A percentile compares a stretch with the other conserved stretches of the same genome.
Conservation (phyloP, 306 rosid species). For the Pterocarpus santalinus region DNA sequence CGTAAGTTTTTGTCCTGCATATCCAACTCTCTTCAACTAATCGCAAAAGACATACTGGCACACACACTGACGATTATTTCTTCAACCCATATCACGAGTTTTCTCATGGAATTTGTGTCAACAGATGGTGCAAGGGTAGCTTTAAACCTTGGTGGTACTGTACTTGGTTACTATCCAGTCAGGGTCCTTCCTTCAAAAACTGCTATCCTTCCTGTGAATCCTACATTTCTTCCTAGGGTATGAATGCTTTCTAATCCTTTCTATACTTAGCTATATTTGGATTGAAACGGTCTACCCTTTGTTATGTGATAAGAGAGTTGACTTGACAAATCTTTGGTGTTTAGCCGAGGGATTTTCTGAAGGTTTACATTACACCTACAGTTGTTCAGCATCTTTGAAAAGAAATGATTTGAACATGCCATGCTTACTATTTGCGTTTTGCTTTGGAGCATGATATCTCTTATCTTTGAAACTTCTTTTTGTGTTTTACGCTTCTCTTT, state of each 20-base stretch:
- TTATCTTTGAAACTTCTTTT: background rate
- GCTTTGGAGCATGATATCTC: conserved; percentile 31
- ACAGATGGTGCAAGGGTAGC: conserved; percentile 86
- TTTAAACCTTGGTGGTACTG: conserved; percentile 77
- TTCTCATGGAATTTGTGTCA: conserved; percentile 30
- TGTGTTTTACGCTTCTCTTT: conserved; percentile 10
- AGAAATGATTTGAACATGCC: conserved; percentile 7
- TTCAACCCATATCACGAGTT: conserved; percentile 24
- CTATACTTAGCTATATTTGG: conserved; percentile 3
- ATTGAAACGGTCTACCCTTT: conserved; percentile 13
- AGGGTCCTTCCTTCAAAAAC: conserved; percentile 91
- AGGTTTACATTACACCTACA: background rate
- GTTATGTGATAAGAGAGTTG: background rate
- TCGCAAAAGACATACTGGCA: background rate
- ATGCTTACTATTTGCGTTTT: background rate
- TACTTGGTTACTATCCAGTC: conserved; percentile 82
- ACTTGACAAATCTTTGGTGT: conserved; percentile 10
- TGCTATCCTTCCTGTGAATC: conserved; percentile 91
- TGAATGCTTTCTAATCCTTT: conserved; percentile 26
- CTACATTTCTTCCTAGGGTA: conserved; percentile 87
- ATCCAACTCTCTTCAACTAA: background rate
- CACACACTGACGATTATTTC: background rate
- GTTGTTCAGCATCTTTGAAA: conserved; percentile 24
- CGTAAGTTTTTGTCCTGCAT: conserved; percentile 58
- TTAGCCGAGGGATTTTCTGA: background rate